Percentiles rank a stretch among this genome's conserved stretches.
These are phyloP conservation scores for Neurospora sublineolata DNA, from an alignment of 495 filamentous ascomycete genomes.

Conservation along the genomic window DNA sequence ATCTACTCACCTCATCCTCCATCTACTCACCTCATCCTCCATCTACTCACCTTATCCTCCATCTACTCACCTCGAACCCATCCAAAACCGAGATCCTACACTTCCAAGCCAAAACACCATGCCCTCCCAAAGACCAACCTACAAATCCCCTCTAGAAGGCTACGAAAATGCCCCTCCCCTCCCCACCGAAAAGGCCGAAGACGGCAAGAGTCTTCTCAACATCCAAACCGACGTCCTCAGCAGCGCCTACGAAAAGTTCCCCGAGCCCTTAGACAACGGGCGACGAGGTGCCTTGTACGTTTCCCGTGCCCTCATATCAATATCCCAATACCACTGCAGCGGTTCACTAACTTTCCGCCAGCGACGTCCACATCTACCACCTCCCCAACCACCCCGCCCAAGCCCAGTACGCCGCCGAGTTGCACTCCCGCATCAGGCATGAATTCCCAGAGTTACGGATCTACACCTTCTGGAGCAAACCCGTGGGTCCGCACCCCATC, in stretches of 20 bases:
- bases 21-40: not conserved
- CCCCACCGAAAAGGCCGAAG: conserved; percentile 47
- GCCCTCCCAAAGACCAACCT: conserved; percentile 26
- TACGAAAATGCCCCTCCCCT: conserved; percentile 54
- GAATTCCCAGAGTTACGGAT: conserved; percentile 86
- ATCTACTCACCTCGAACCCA: not conserved
- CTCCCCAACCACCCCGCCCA: conserved; percentile 54
- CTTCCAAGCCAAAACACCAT: not conserved
- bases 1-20: not conserved
- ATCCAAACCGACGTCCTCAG: conserved; percentile 44
- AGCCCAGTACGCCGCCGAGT: conserved; percentile 50
- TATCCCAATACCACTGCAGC: not conserved
- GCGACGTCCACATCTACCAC: conserved; percentile 76
- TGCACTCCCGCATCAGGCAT: conserved; percentile 66
- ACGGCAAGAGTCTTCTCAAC: conserved; percentile 58
- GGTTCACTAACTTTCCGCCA: not conserved
- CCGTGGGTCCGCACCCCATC: conserved; percentile 70
- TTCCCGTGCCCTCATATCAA: not conserved
- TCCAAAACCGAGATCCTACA: not conserved
- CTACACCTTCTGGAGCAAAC: conserved; percentile 64
- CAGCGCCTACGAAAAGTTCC: conserved; percentile 53
- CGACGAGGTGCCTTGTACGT: conserved; percentile 47
- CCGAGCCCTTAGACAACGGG: conserved; percentile 50
- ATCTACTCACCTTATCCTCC: no score
- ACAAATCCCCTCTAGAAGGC: conserved; percentile 56